These are phyloP conservation scores for Alternaria sp. DNA, from an alignment of 2,329 filamentous ascomycete genomes.

Conservation along the genomic window DNA sequence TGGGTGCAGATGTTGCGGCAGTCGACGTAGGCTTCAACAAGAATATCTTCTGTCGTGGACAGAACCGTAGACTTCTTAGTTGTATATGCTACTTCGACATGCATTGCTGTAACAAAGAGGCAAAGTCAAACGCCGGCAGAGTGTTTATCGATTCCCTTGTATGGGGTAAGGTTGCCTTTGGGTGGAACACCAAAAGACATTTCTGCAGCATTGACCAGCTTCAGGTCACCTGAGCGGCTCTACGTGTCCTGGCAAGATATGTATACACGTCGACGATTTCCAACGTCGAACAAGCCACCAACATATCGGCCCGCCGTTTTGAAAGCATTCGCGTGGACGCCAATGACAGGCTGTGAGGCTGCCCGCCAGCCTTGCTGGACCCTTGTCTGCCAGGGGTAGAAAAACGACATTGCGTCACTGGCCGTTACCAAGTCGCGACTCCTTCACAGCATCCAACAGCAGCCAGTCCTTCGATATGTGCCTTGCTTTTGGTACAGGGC, in stretches of 20 bases:
- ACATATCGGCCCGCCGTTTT: constrained; percentile 20
- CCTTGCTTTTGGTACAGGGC: constrained; percentile 28
- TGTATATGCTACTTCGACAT: too few relatives aligned
- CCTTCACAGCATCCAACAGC: constrained; percentile 32
- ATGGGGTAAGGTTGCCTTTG: background rate
- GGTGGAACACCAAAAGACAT: background rate
- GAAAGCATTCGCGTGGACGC: constrained; percentile 6
- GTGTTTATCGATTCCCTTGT: too few relatives aligned
- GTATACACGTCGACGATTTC: background rate
- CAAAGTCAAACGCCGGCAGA: too few relatives aligned
- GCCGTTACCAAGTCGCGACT: constrained; percentile 30
- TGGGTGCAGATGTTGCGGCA: too few relatives aligned
- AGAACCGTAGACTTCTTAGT: too few relatives aligned
- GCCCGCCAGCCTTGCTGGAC: constrained; percentile 22
- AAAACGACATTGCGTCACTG: constrained; percentile 35
- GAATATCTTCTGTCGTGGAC: too few relatives aligned
- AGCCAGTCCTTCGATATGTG: constrained; percentile 25
- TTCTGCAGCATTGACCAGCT: background rate
- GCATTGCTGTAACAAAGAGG: too few relatives aligned
- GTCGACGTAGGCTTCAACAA: too few relatives aligned
- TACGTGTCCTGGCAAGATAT: background rate
- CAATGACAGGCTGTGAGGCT: constrained; percentile 24
- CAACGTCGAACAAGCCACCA: constrained; percentile 2
- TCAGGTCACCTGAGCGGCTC: background rate
- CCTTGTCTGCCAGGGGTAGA: constrained; percentile 27